These are phyloP conservation scores for Nicotiana knightiana DNA, from an alignment of 257 asterid species.

Conservation along the genomic window DNA sequence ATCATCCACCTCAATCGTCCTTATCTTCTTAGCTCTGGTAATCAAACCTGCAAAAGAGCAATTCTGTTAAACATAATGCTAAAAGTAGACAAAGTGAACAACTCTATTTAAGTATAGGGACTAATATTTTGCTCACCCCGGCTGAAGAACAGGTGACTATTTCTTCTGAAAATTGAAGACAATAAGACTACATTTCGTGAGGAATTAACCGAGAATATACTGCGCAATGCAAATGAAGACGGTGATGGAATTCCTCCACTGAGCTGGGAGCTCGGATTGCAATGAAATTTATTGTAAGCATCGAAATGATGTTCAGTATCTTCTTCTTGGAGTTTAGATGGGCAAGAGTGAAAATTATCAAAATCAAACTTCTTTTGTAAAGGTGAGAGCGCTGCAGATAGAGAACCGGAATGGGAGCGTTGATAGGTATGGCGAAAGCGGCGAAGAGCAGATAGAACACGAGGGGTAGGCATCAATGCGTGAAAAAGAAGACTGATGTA, in stretches of 20 bases:
- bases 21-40: slow-evolving; percentile 59
- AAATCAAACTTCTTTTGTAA: background rate
- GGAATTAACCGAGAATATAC: slow-evolving; percentile 9
- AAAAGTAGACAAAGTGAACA: background rate
- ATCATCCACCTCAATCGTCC: slow-evolving; percentile 50
- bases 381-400: background rate
- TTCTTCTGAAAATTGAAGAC: slow-evolving; percentile 17
- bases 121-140: slow-evolving; percentile 31
- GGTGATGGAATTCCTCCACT: slow-evolving; percentile 20
- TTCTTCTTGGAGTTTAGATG: background rate
- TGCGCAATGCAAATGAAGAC: slow-evolving; percentile 16
- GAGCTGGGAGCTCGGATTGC: slow-evolving; percentile 7
- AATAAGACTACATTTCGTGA: slow-evolving; percentile 8
- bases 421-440: slow-evolving; percentile 18
- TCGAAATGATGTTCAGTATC: slow-evolving; percentile 17
- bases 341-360: background rate
- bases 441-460: slow-evolving; percentile 50
- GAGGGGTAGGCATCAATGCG: slow-evolving; percentile 16
- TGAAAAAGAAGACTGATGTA: background rate
- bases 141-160: slow-evolving; percentile 32
- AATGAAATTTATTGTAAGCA: background rate
- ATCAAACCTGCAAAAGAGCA: slow-evolving; percentile 46
- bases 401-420: slow-evolving; percentile 12
- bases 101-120: background rate
- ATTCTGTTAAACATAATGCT: background rate